phyloP scores from a whole-genome alignment of 352 stramenopile genomes.

The Achlya hypogyna region DNA sequence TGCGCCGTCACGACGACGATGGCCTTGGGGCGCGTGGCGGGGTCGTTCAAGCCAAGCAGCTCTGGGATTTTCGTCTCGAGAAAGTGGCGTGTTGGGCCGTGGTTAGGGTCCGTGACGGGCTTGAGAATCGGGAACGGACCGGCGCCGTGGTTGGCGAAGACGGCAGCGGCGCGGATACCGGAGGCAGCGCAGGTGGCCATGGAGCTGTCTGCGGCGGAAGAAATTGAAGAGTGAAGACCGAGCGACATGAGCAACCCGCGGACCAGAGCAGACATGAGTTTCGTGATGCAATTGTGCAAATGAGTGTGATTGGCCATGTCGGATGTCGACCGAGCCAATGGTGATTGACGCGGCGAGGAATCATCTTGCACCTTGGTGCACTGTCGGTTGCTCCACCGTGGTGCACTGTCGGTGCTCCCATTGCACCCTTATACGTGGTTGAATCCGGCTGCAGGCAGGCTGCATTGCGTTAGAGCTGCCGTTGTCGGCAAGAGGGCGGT shows the following conservation, averaged over 20 bases:
- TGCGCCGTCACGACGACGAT: conserved; percentile 86
- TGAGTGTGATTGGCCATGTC: conserved; percentile 2
- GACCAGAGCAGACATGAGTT: not conserved
- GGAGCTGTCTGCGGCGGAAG: not conserved
- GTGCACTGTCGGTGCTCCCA: not conserved
- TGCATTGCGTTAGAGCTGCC: not conserved
- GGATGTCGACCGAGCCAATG: not conserved
- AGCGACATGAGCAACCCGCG: not conserved
- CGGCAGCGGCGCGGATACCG: conserved; percentile 22
- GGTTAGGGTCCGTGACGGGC: conserved; percentile 22
- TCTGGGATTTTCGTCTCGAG: conserved; percentile 28
- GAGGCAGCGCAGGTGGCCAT: conserved; percentile 2
- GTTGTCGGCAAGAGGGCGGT: too few species aligned
- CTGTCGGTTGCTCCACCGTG: not conserved
- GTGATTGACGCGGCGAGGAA: not conserved
- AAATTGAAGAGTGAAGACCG: not conserved
- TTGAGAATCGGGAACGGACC: conserved; percentile 50
- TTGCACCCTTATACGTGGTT: not conserved
- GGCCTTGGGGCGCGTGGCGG: conserved; percentile 37
- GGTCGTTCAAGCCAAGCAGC: conserved; percentile 37
- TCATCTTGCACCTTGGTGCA: not conserved
- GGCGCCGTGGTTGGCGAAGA: conserved; percentile 52
- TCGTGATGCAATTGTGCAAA: not conserved
- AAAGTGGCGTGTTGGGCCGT: conserved; percentile 31
- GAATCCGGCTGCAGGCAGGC: not conserved